Base-by-base conservation (phyloP, 495 filamentous ascomycete genomes). In the Jackrogersella multiformis region DNA sequence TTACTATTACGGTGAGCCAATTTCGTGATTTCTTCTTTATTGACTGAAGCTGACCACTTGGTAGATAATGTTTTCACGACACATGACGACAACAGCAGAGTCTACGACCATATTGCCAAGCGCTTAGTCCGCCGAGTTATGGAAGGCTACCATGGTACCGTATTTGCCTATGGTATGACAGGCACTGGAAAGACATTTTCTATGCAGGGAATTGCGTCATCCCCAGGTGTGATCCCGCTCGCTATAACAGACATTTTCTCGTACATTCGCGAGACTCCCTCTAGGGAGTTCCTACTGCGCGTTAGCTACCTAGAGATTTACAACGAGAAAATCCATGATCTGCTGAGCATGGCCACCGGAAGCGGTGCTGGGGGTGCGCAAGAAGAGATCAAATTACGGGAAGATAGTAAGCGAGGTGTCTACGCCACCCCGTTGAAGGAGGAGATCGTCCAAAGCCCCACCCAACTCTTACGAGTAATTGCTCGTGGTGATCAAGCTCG, bases 271-370 rank as follows among this genome's bases (percentile, higher is more conserved):
- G 95, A 99, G 79, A 99, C 94, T 6, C 96, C 95, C 0, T 90
- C 93, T 51, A 84, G 96, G 59, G 95, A 99, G 71, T 99, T 98
- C 69, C 80, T 99, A 48, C 87, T 99, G 53, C 91, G 95, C 55
- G 96, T 99, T 70, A 98, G 95, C 82, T 99, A 98, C 74, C 80
- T 99, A 45, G 95, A 99, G 77, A 99, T 99, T 44, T 99, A 99
- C 80, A 99, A 99, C 73, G 95, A 99, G 76, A 95, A 87, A 79
- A 98, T 99, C 34, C 90, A 98, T 72, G 95, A 99, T 77, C 84
- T 99, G 4, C 82, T 99, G 32, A 93, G 90, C 26, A 88, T 92
- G 70, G 83, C 91, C 4, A 77, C 82, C 3, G 80, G 82, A 24
- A 79, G 79, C 36, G 79, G 72, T 5, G 58, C 74, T 26, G 85